Evolutionary conservation across 257 asterid species (phyloP).

Genomic region (Gynochthodes officinalis): DNA sequence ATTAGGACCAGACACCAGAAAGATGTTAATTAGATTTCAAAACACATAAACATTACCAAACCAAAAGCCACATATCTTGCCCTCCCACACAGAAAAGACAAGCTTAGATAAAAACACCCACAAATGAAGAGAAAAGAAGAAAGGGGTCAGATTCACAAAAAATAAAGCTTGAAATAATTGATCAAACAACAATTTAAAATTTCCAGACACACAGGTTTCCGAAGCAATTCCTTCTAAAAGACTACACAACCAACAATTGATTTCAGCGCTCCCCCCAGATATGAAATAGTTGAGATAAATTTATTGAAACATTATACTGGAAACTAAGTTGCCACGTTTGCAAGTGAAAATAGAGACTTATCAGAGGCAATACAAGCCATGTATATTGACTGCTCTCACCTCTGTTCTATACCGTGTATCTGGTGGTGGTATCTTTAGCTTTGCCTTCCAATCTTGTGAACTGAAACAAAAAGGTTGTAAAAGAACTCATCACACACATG

Average conservation of each 20-base stretch:
- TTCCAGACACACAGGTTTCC: background rate
- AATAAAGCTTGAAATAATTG: background rate
- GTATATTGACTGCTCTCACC: slow-evolving; percentile 31
- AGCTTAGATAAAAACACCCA: too few relatives aligned
- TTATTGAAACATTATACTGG: background rate
- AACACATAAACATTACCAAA: background rate
- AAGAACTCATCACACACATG: background rate
- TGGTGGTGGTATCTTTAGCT: slow-evolving; percentile 57
- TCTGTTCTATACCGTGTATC: slow-evolving; percentile 83
- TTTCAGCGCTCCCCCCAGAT: background rate
- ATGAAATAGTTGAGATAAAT: background rate
- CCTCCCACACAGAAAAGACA: too few relatives aligned
- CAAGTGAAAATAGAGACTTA: background rate
- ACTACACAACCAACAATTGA: background rate
- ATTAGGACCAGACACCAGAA: background rate
- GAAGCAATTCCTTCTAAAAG: background rate
- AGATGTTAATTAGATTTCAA: background rate
- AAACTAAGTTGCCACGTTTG: background rate
- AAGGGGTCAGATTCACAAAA: background rate
- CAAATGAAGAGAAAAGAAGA: background rate
- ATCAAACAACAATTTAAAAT: background rate
- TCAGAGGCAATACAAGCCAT: background rate
- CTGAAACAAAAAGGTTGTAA: slow-evolving; percentile 28
- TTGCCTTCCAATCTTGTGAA: slow-evolving; percentile 86
- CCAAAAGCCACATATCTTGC: background rate